Percentiles rank a stretch among this genome's conserved stretches.
These are phyloP conservation scores for Candida buenavistaensis DNA, from an alignment of 1,139 yeast genomes.

Conservation along the genomic window DNA sequence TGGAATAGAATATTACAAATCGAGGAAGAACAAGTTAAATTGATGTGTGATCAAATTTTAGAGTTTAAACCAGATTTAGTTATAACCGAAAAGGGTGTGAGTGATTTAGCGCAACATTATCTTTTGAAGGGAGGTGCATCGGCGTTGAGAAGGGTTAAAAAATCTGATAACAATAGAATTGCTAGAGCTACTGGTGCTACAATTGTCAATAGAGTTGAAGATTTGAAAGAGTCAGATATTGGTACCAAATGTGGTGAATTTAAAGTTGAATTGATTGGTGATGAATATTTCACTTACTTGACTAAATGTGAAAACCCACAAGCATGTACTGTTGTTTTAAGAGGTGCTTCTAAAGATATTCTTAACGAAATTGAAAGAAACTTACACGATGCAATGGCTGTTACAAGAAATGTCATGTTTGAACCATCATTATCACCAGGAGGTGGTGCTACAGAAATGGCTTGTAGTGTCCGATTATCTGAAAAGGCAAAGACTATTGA, in stretches of 20 bases:
- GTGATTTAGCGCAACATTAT: slow-evolving; percentile 97
- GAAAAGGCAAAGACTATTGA: slow-evolving; percentile 91
- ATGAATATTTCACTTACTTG: slow-evolving; percentile 90
- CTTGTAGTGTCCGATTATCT: slow-evolving; percentile 82
- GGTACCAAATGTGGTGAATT: slow-evolving; percentile 90
- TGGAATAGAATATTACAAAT: slow-evolving; percentile 95
- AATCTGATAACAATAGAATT: slow-evolving; percentile 94
- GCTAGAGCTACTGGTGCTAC: slow-evolving; percentile 98
- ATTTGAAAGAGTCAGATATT: slow-evolving; percentile 83
- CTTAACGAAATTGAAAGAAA: slow-evolving; percentile 95
- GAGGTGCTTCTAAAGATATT: slow-evolving; percentile 98
- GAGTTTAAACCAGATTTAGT: slow-evolving; percentile 91
- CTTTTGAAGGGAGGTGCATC: slow-evolving; percentile 90
- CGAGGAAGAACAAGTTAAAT: slow-evolving; percentile 95
- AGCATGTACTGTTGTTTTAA: slow-evolving; percentile 88
- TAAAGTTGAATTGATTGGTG: slow-evolving; percentile 94
- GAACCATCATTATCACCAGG: slow-evolving; percentile 97
- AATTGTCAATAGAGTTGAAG: slow-evolving; percentile 93
- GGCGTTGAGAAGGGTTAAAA: slow-evolving; percentile 91
- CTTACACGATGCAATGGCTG: slow-evolving; percentile 98
- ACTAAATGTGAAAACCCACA: slow-evolving; percentile 81
- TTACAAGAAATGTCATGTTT: slow-evolving; percentile 90
- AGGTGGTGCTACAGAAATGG: slow-evolving; percentile 99
- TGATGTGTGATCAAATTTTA: slow-evolving; percentile 81
- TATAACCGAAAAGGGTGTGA: slow-evolving; percentile 97